These are phyloP conservation scores for Shiraia bambusicola DNA, from an alignment of 2,329 filamentous ascomycete genomes.

Conservation along the genomic window DNA sequence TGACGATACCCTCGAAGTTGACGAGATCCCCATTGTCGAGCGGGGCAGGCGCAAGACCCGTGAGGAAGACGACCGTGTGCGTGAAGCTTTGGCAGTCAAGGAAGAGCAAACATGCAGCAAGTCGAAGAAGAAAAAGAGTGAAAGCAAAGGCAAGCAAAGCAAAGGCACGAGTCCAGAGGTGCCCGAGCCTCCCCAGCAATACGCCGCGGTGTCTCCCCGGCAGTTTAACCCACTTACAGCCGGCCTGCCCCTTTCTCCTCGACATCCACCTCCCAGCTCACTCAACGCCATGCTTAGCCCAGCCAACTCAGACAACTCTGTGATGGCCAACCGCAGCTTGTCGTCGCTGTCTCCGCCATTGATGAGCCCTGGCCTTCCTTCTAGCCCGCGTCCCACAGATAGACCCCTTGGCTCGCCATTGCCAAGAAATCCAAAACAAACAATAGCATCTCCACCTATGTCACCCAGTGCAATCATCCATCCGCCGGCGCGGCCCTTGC, in stretches of 20 bases:
- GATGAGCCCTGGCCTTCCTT: slow-evolving; percentile 64
- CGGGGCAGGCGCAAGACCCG: slow-evolving; percentile 81
- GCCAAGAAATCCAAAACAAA: slow-evolving; percentile 58
- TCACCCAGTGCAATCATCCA: slow-evolving; percentile 62
- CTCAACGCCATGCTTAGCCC: slow-evolving; percentile 54
- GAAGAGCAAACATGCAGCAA: slow-evolving; percentile 70
- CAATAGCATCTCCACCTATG: slow-evolving; percentile 65
- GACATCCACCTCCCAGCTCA: slow-evolving; percentile 40
- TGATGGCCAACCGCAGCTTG: slow-evolving; percentile 43
- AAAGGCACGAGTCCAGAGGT: slow-evolving; percentile 26
- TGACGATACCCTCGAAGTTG: slow-evolving; percentile 72
- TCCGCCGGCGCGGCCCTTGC: slow-evolving; percentile 71
- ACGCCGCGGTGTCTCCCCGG: slow-evolving; percentile 30
- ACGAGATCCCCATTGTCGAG: slow-evolving; percentile 59
- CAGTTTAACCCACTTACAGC: slow-evolving; percentile 33
- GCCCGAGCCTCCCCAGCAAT: slow-evolving; percentile 17
- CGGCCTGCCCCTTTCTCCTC: slow-evolving; percentile 43
- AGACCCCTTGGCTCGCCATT: slow-evolving; percentile 61
- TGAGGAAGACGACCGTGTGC: slow-evolving; percentile 80
- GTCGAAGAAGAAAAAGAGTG: slow-evolving; percentile 68
- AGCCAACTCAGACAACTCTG: slow-evolving; percentile 43
- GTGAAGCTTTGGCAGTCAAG: slow-evolving; percentile 67
- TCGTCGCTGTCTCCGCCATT: slow-evolving; percentile 49
- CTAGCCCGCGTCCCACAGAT: slow-evolving; percentile 63
- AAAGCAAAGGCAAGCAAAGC: slow-evolving; percentile 51